phyloP scores from a whole-genome alignment of 2,329 filamentous ascomycete genomes.

The Phyllosticta paracitricarpa region DNA sequence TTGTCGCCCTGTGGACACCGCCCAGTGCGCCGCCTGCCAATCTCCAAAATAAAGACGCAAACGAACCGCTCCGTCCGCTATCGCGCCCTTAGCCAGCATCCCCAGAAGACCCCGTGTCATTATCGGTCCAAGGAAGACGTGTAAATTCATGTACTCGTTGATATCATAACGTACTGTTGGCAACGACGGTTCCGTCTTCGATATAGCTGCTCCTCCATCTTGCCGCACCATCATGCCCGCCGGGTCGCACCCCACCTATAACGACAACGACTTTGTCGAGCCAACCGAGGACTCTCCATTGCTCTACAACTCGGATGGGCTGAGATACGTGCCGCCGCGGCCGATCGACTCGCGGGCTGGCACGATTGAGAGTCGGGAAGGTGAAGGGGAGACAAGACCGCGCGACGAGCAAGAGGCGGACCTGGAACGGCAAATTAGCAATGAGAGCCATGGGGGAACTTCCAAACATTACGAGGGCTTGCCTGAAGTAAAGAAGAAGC shows the following conservation, averaged over 20 bases:
- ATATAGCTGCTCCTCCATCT: background rate
- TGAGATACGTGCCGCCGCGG: conserved; percentile 9
- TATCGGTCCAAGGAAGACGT: background rate
- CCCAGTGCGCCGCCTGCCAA: background rate
- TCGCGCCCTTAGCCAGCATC: background rate
- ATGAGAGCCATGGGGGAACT: conserved; percentile 15
- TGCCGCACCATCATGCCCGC: background rate
- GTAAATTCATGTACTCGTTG: background rate
- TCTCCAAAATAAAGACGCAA: background rate
- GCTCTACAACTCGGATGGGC: conserved; percentile 17
- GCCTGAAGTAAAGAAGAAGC: conserved; percentile 38
- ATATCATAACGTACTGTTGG: background rate
- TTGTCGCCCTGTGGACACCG: background rate
- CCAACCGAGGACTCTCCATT: conserved; percentile 39
- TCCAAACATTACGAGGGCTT: conserved; percentile 33
- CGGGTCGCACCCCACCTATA: conserved; percentile 14
- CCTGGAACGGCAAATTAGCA: conserved; percentile 26
- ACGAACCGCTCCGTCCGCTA: background rate
- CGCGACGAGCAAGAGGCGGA: conserved; percentile 17
- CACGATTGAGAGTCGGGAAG: conserved; percentile 15
- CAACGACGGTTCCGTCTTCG: background rate
- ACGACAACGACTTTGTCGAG: conserved; percentile 31
- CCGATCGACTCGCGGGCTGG: conserved; percentile 19
- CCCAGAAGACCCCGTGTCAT: background rate
- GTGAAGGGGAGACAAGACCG: conserved; percentile 9